These are phyloP conservation scores for Hirsutella minnesotensis DNA, from an alignment of 2,329 filamentous ascomycete genomes.

Conservation along the genomic window DNA sequence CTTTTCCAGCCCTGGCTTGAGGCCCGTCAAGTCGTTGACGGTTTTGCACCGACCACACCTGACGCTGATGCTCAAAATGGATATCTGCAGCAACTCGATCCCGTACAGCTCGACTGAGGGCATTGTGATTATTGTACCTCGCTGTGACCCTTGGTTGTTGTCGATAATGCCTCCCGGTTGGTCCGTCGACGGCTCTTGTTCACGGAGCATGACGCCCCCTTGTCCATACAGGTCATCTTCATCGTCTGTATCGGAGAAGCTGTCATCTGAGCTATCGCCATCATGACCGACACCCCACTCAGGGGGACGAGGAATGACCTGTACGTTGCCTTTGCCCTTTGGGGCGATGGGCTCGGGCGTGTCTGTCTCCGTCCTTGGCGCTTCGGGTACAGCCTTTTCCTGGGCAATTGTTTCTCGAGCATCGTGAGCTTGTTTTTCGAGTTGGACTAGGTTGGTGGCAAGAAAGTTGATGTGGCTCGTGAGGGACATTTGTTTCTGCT, in stretches of 20 bases:
- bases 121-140: conserved; percentile 68
- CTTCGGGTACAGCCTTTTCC: conserved; percentile 1
- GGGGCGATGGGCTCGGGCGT: not conserved
- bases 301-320: conserved; percentile 62
- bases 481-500: conserved; percentile 49
- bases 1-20: conserved; percentile 45
- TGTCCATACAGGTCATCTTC: too few species aligned
- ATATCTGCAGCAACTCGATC: conserved; percentile 63
- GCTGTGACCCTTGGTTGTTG: conserved; percentile 33
- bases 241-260: conserved; percentile 29
- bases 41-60: conserved; percentile 76
- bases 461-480: conserved; percentile 68
- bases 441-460: conserved; percentile 54
- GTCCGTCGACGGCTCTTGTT: conserved; percentile 11
- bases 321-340: conserved; percentile 50
- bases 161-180: conserved; percentile 5
- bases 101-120: conserved; percentile 65
- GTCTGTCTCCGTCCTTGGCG: conserved; percentile 4
- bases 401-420: conserved; percentile 8
- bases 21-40: conserved; percentile 52
- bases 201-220: conserved; percentile 27
- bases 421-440: conserved; percentile 47
- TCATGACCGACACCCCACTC: conserved; percentile 52
- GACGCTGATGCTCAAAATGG: conserved; percentile 53
- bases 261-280: conserved; percentile 35